Base-by-base conservation (phyloP, 208 protist genomes). In the Leishmania tarentolae region DNA sequence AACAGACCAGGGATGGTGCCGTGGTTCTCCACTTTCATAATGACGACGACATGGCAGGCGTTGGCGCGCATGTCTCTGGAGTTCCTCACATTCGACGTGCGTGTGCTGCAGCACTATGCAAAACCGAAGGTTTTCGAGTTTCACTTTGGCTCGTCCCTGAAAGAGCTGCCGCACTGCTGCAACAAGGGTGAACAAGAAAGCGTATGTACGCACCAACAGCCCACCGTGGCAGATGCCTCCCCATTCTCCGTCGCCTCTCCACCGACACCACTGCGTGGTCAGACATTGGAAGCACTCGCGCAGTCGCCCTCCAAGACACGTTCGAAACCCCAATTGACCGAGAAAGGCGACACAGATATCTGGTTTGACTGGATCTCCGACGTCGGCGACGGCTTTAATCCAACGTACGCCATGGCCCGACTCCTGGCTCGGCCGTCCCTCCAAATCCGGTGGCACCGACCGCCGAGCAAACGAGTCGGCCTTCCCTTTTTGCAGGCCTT, bases 291-390 rank as follows among this genome's bases (percentile, higher is more conserved):
- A 13, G 35, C 42, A 63, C 37, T 21, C 19, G 9, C 9, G 7
- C 37, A 15, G 74, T 57, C 19, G 19, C 57, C 11, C 5, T n/a
- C 74, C 3, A n/a, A 8, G 59, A 46, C 2, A 21, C 9, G 11
- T 19, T 50, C 15, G 28, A 35, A 61, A 35, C 8, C 9, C 21
- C 46, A 50, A 35, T 19, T 24, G n/a, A 31, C 31, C 70, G 42
- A 15, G n/a, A 57, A 50, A 17, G 63, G n/a, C 3, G 72, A 75
- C 35, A 37, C 66, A 4, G 91, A 94, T 80, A 87, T 96, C 19
- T 95, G 90, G 91, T 96, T 98, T 73, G 95, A 98, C 86, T 96
- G 92, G 87, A 88, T 97, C 70, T 91, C 90, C 13, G 94, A 97
- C 56, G 87, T 96, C 44, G 95, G 95, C 9, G 95, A 98, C 73